Evolutionary conservation across 306 rosid species (phyloP).

Genomic region (Lagenaria siceraria): DNA sequence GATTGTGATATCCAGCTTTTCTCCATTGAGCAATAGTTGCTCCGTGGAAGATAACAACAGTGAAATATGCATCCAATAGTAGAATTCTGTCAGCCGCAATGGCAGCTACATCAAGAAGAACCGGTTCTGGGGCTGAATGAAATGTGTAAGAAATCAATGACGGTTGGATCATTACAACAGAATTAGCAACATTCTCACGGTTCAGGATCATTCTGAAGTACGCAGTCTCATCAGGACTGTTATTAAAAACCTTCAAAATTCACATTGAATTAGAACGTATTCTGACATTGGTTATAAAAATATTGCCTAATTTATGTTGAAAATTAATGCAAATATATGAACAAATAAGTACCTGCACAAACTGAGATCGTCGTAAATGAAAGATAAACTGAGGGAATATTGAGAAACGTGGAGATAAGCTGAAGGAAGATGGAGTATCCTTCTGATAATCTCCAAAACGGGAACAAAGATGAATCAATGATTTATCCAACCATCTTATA

Average conservation of each 20-base stretch:
- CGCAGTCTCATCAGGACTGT: constrained; percentile 99
- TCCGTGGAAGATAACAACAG: constrained; percentile 90
- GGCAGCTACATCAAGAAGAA: constrained; percentile 91
- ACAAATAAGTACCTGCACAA: constrained; percentile 67
- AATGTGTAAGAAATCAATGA: constrained; percentile 87
- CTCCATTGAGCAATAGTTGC: constrained; percentile 98
- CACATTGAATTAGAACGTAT: constrained; percentile 1
- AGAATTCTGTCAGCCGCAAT: constrained; percentile 85
- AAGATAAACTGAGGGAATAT: constrained; percentile 95
- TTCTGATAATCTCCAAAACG: constrained; percentile 92
- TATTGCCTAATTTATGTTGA: not conserved
- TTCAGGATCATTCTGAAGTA: constrained; percentile 90
- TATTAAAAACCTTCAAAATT: constrained; percentile 72
- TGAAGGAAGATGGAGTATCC: constrained; percentile 74
- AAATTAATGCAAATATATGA: constrained; percentile 8
- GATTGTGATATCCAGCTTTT: constrained; percentile 80
- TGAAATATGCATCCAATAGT: constrained; percentile 82
- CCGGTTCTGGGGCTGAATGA: constrained; percentile 85
- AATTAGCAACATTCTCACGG: constrained; percentile 86
- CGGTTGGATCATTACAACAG: constrained; percentile 98
- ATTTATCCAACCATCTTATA: constrained; percentile 94
- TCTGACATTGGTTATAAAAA: not conserved
- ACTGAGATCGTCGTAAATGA: constrained; percentile 90
- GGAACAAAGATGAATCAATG: constrained; percentile 79
- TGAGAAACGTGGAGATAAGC: constrained; percentile 91